phyloP scores from a whole-genome alignment of 139 green algal species.

The Closterium sp. region DNA sequence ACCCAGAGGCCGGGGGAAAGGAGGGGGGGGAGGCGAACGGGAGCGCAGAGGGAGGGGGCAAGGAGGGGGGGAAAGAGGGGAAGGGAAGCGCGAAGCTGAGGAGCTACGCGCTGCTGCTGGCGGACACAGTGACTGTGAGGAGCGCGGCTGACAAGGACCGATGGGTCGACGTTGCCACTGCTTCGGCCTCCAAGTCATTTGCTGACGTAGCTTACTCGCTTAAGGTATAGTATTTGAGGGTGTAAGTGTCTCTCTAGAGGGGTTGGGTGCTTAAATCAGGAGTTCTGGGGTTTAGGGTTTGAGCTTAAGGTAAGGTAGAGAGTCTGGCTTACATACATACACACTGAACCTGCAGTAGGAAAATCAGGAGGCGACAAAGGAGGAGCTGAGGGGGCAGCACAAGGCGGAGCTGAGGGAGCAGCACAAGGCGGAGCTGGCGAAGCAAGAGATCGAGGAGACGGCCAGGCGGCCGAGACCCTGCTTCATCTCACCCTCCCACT shows the following conservation, averaged over 20 bases:
- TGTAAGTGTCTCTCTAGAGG: not conserved
- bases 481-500: not conserved
- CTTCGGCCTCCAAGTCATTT: conserved; percentile 24
- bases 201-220: conserved; percentile 42
- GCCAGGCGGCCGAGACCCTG: not conserved
- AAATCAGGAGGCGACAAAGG: conserved; percentile 27
- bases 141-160: not conserved
- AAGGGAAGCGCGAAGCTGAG: conserved; percentile 26
- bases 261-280: conserved; percentile 9
- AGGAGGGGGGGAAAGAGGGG: not conserved
- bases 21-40: no score
- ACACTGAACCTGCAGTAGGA: conserved; percentile 29
- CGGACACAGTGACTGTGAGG: conserved; percentile 78
- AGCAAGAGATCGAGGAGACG: conserved; percentile 50
- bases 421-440: conserved; percentile 53
- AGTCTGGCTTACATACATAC: no score
- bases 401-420: conserved; percentile 40
- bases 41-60: no score
- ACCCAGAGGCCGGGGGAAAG: not conserved
- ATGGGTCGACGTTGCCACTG: conserved; percentile 34
- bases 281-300: no score
- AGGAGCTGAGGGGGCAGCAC: conserved; percentile 42
- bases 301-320: no score
- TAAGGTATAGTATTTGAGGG: no score
- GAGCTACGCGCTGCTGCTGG: conserved; percentile 73